Percentiles rank a stretch among this genome's conserved stretches.
These are phyloP conservation scores for Physcomitrellopsis africana DNA, from an alignment of 225 moss, liverwort and hornwort species.

Conservation along the genomic window DNA sequence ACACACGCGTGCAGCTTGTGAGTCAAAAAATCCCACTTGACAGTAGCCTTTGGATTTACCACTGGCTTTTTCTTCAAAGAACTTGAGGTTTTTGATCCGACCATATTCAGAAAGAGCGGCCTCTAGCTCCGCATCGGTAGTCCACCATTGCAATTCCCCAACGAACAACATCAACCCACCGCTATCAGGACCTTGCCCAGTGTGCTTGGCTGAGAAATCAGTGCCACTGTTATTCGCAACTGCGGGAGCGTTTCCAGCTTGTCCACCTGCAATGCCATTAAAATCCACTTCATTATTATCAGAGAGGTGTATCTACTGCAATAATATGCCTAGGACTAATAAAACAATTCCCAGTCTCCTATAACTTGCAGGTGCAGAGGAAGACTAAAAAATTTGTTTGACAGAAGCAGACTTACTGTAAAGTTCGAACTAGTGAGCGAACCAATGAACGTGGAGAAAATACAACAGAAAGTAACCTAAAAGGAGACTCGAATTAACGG, in stretches of 20 bases:
- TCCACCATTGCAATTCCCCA: slow-evolving; percentile 99
- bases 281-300: slow-evolving; percentile 36
- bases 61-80: slow-evolving; percentile 98
- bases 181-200: slow-evolving; percentile 68
- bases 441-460: background rate
- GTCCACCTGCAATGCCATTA: slow-evolving; percentile 49
- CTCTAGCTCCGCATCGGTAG: slow-evolving; percentile 95
- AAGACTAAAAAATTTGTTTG: background rate
- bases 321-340: slow-evolving; percentile 19
- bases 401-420: no score
- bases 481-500: background rate
- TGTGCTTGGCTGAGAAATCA: slow-evolving; percentile 71
- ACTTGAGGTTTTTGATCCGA: slow-evolving; percentile 92
- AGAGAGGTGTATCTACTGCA: slow-evolving; percentile 14
- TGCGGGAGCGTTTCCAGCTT: slow-evolving; percentile 38
- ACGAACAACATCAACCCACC: slow-evolving; percentile 97
- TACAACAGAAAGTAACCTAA: background rate
- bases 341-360: slow-evolving; percentile 14
- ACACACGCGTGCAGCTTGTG: slow-evolving; percentile 79
- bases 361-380: slow-evolving; percentile 12
- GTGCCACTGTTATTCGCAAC: slow-evolving; percentile 37
- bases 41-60: slow-evolving; percentile 98
- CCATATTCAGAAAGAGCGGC: slow-evolving; percentile 91
- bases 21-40: slow-evolving; percentile 95
- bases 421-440: background rate